phyloP scores from a whole-genome alignment of 2,329 filamentous ascomycete species.

The Fusarium scirpi region DNA sequence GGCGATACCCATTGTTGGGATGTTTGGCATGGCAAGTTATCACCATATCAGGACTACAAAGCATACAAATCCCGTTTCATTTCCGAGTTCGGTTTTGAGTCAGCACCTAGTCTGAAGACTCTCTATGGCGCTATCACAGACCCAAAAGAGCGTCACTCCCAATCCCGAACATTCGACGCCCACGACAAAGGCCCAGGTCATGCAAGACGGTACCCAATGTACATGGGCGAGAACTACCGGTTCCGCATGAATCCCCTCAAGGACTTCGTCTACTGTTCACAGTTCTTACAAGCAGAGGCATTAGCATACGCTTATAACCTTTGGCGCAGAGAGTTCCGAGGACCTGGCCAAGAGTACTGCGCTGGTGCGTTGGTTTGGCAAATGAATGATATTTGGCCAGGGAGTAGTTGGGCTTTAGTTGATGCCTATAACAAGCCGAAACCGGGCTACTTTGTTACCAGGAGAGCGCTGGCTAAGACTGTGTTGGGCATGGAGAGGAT shows the following conservation, averaged over 20 bases:
- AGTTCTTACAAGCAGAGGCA: neutral
- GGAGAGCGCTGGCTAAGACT: neutral
- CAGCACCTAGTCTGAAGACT: neutral
- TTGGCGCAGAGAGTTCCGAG: constrained; percentile 14
- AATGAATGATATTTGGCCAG: constrained; percentile 19
- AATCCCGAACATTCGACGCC: neutral
- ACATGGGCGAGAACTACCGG: constrained; percentile 16
- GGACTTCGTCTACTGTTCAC: constrained; percentile 9
- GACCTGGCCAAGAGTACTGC: neutral
- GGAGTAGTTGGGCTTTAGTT: constrained; percentile 4
- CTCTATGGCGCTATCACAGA: accelerated
- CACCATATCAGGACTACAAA: constrained; percentile 14
- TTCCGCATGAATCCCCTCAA: neutral
- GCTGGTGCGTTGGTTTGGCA: constrained; percentile 18
- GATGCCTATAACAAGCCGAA: constrained; percentile 7
- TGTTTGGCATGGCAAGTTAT: constrained; percentile 8
- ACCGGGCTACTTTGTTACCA: constrained; percentile 4
- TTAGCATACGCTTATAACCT: constrained; percentile 18
- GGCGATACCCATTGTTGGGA: constrained; percentile 17
- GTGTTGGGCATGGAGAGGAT: neutral
- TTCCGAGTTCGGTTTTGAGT: neutral
- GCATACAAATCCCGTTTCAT: constrained; percentile 2
- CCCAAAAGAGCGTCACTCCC: neutral
- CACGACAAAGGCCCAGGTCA: constrained; percentile 15
- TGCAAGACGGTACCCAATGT: constrained; percentile 9